Evolutionary conservation across 2,329 filamentous ascomycete genomes (phyloP), one percentile per base, ranked within the genome.

Genomic region (Anthostomella pinea): DNA sequence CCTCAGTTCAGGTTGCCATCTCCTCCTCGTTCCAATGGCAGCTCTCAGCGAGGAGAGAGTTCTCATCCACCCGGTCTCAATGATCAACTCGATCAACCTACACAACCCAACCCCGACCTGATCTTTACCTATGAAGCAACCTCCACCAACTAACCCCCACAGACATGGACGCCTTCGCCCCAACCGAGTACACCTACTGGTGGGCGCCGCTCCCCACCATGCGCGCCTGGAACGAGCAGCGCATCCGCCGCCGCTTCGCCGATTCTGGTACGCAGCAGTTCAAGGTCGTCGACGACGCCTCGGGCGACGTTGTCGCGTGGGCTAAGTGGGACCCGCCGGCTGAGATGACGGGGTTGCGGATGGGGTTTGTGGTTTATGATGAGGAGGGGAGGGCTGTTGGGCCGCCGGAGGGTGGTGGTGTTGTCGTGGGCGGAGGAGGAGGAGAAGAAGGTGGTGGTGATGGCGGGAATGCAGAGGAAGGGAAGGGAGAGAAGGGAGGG

Each of bases 101-200:
- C n/a, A n/a, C n/a, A n/a, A n/a, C n/a, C n/a, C n/a, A n/a, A n/a
- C n/a, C n/a, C n/a, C n/a, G n/a, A n/a, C n/a, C n/a, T n/a, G n/a
- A n/a, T n/a, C n/a, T n/a, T n/a, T n/a, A n/a, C n/a, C n/a, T n/a
- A n/a, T n/a, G n/a, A n/a, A n/a, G n/a, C n/a, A n/a, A n/a, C n/a
- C n/a, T n/a, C n/a, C n/a, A n/a, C n/a, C n/a, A n/a, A n/a, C n/a
- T n/a, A n/a, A n/a, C n/a, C n/a, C n/a, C n/a, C 20, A 24, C 22
- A 56, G 53, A 54, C 38, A 47, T 53, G 33, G 40, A 43, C 9
- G 56, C 56, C 17, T 60, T 57, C 49, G 29, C 29, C 8, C 30
- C 33, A 29, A 41, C 52, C 18, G 43, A 49, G 10, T 53, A 53
- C 41, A 51, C 44, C 6, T 57, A 54, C 45, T 60, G 54, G 54